Base-by-base conservation (phyloP, 2,329 filamentous ascomycete genomes). In the Fusarium scirpi region DNA sequence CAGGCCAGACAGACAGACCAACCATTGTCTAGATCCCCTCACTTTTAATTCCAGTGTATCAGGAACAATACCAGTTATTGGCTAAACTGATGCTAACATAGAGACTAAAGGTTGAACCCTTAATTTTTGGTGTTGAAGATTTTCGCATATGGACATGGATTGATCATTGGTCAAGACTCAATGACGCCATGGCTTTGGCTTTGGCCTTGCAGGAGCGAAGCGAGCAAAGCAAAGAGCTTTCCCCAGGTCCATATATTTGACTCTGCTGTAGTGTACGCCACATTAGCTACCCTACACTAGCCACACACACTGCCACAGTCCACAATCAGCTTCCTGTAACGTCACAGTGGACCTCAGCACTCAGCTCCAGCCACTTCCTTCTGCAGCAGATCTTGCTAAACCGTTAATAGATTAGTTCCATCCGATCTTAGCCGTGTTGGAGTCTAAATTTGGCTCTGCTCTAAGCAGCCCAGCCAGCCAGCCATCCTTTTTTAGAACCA, bases 391-490 rank as follows among this genome's bases (percentile, higher is more conserved):
- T 62, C 47, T 20, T 3, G n/a, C 59, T 56, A 52, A 40, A 43
- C 46, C 13, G 1, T 41, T 15, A 41, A 40, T 2, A 51, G 46
- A 15, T 40, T 72, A 74, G 72, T 48, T 10, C 20, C 54, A 65
- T 72, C 62, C 52, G 45, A 53, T 47, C 51, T 44, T 54, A 46
- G 32, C 43, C 27, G 40, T 71, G n/a, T 59, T 56, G 56, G 63
- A 74, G 58, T 58, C 60, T 65, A 73, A 70, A 72, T 71, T 74
- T 72, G 65, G 68, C 30, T 65, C 63, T 71, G 43, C 41, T 70
- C 58, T 72, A 69, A 74, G 59, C 69, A 45, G 34, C 34, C 34
- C 34, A 38, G 18, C 34, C 34, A 44, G 53, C 60, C 55, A 61
- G 52, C 46, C 32, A 27, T 57, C 53, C 65, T 41, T 53, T 64